phyloP scores from a whole-genome alignment of 345 rosid genomes.

The Camelina hispida region DNA sequence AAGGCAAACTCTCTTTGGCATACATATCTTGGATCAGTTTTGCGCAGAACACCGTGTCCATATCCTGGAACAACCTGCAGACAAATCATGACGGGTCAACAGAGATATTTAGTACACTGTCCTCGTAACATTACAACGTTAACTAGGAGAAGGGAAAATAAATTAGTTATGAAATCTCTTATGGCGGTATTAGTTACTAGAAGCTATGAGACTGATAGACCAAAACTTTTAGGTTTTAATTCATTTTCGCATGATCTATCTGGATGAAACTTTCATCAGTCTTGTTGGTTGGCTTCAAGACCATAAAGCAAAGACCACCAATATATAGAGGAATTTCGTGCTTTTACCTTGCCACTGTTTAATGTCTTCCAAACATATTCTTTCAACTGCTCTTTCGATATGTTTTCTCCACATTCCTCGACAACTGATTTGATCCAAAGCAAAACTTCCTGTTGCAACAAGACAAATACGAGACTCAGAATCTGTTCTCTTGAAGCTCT shows the following conservation, averaged over 20 bases:
- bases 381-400: constrained; percentile 72
- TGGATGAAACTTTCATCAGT: constrained; percentile 1
- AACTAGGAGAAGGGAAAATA: constrained; percentile 10
- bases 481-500: constrained; percentile 28
- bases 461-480: constrained; percentile 22
- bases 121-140: neutral
- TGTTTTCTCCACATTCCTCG: constrained; percentile 88
- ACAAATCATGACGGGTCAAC: constrained; percentile 15
- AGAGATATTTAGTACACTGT: neutral
- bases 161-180: neutral
- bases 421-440: constrained; percentile 96
- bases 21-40: constrained; percentile 93
- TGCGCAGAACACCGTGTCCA: constrained; percentile 96
- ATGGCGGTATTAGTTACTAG: neutral
- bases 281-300: neutral
- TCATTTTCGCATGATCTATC: neutral
- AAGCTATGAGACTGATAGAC: neutral
- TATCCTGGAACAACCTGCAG: constrained; percentile 95
- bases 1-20: constrained; percentile 99
- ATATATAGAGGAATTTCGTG: neutral
- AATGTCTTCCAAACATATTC: constrained; percentile 96
- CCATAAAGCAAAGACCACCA: neutral
- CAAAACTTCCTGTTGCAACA: constrained; percentile 77
- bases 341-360: constrained; percentile 86
- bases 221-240: neutral